These are phyloP conservation scores for Kuraishia cidri DNA, from an alignment of 805 yeast genomes.

Conservation along the genomic window DNA sequence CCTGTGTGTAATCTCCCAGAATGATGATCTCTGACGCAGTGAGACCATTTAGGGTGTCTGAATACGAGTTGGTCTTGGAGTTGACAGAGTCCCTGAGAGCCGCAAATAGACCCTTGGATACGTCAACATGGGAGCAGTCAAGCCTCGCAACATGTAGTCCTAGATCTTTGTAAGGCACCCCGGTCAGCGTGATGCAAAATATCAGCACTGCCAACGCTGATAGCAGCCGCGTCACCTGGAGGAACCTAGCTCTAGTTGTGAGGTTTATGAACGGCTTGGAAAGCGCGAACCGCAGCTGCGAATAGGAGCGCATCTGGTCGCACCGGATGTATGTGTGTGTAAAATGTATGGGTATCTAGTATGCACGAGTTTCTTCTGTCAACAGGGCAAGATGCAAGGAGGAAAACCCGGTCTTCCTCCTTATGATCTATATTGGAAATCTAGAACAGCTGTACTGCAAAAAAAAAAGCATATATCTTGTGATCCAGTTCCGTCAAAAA, in stretches of 20 bases:
- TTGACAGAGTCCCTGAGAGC: constrained; percentile 21
- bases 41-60: constrained; percentile 17
- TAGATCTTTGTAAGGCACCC: constrained; percentile 5
- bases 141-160: constrained; percentile 22
- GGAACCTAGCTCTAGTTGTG: constrained; percentile 12
- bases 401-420: no score
- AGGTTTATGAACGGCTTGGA: constrained; percentile 16
- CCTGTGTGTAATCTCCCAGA: constrained; percentile 33
- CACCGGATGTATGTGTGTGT: not conserved
- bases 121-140: constrained; percentile 42
- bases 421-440: no score
- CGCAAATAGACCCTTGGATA: constrained; percentile 42
- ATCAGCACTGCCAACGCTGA: constrained; percentile 6
- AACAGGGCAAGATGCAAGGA: no score
- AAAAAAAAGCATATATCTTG: no score
- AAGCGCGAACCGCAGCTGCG: no score
- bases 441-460: no score
- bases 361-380: no score
- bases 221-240: constrained; percentile 11
- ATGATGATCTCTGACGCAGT: constrained; percentile 41
- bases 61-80: constrained; percentile 10
- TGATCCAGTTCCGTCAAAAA: no score
- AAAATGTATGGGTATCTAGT: no score
- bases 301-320: not conserved
- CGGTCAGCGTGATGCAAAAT: constrained; percentile 4